Evolutionary conservation across 1,284 basidiomycete species (phyloP), one percentile per base, ranked within the genome.

Genomic region (Phlebopus sp.): DNA sequence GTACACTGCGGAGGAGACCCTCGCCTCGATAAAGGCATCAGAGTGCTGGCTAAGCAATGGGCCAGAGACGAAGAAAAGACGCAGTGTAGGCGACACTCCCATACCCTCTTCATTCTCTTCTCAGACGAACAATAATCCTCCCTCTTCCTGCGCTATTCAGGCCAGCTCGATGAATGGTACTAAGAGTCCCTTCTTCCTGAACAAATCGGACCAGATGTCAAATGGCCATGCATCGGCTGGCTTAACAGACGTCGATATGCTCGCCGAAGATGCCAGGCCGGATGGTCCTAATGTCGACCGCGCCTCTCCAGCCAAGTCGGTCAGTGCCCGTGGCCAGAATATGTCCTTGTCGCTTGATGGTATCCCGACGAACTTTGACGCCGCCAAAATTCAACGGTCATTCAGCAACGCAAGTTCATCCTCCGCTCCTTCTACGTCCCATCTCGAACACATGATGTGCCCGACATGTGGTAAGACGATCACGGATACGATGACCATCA

Each of bases 1-100:
- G 77, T 77, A 78, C 61, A 71, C 72, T 15, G 82, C 84, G 10
- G 84, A 87, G 56, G 75, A 77, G 11, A 59, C 69, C 1, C 57
- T 78, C 35, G 66, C 58, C 19, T 55, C 66, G 31, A 68, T 74
- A 46, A 70, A 69, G 52, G 67, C 67, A 1, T 64, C 69, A 31
- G 69, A 73, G 29, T 66, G 54, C 23, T 71, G 69, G 63, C 58
- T 60, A 49, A 36, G 38, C 34, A 58, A 59, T 46, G 70, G 70
- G 17, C 72, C 69, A 42, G 72, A 75, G 54, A 73, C 68, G 8
- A 79, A 74, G 72, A 79, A 76, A 67, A 63, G 76, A 45, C 69
- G 74, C 51, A 72, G 72, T 56, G 71, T 74, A 62, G 68, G 74
- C 68, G 70, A 77, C 60, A 66, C 60, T 61, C 60, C 62, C 54